Evolutionary conservation across 352 stramenopile genomes (phyloP), one percentile per base, ranked within the genome.

Genomic region (Aphanomyces astaci): DNA sequence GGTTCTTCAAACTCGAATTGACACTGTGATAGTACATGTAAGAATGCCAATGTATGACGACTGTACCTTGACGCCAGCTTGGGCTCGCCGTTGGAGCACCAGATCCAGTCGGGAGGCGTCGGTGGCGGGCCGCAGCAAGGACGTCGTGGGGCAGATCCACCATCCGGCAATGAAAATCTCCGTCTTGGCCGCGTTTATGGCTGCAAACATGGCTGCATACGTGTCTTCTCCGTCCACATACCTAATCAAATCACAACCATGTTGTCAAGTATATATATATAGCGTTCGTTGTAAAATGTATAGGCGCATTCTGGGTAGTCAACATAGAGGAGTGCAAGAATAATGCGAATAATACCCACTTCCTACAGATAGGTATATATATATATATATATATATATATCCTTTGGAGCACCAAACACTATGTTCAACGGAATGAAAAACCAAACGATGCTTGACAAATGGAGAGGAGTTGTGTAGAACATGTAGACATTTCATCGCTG

Each of bases 121-220:
- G 24, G 78, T 72, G 0, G 81, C 78, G 5, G 84, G 84, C 15
- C 90, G 88, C 19, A 84, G 64, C 33, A 97, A 71, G 66, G 92
- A 80, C n/a, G 95, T 89, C 4, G 77, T 89, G 4, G 88, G 87
- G 54, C 83, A 90, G 22, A 96, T 84, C 85, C 90, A 96, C 90
- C 90, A 97, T 3, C 85, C 89, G 10, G 87, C 85, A 53, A 97
- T 94, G 63, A 95, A 96, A 62, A 97, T 95, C 72, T 96, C 80
- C 65, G 88, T 91, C 49, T 68, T 83, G 3, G 90, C 89, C 1
- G 69, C 70, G 15, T 71, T 55, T 2, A 97, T 76, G 4, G 66
- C 80, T 27, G 88, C 73, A 60, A 85, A 88, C 10, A 96, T 92
- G 33, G 87, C 77, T 49, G 78, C 78, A 54, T 89, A 95, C 1